phyloP scores from a whole-genome alignment of 2,329 filamentous ascomycete species.

The Ploettnerulaceae sp. region DNA sequence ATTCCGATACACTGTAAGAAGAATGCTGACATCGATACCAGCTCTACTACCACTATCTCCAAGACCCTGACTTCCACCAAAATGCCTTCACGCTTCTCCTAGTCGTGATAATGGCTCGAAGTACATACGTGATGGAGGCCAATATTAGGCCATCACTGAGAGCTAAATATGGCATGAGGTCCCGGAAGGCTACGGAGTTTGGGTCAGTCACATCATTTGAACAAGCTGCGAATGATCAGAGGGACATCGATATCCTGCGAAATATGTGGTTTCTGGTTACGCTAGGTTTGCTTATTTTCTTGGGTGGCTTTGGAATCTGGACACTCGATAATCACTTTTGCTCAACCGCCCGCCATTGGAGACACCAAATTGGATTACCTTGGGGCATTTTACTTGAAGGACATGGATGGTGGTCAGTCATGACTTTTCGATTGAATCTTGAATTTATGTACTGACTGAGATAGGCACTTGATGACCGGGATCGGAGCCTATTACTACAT shows the following conservation, averaged over 20 bases:
- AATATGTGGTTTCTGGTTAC: conserved; percentile 60
- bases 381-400: conserved; percentile 70
- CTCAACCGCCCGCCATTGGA: conserved; percentile 41
- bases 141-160: conserved; percentile 52
- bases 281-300: conserved; percentile 55
- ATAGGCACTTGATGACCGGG: conserved; percentile 66
- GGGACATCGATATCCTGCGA: conserved; percentile 54
- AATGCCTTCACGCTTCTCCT: conserved; percentile 63
- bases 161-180: conserved; percentile 36
- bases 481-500: conserved; percentile 67
- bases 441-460: conserved; percentile 1
- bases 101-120: conserved; percentile 51
- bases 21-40: conserved; percentile 44
- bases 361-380: conserved; percentile 58
- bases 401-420: conserved; percentile 65
- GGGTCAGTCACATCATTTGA: conserved; percentile 18
- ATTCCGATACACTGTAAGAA: conserved; percentile 43
- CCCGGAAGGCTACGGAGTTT: conserved; percentile 3
- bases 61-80: conserved; percentile 69
- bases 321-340: conserved; percentile 62
- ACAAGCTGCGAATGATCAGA: conserved; percentile 47
- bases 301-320: conserved; percentile 66
- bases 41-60: conserved; percentile 66
- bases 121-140: conserved; percentile 64
- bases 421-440: neutral